Percentiles rank a stretch among this genome's conserved stretches.
Evolutionary conservation across 208 protist species (phyloP).

Genomic region (Leptomonas pyrrhocoris): DNA sequence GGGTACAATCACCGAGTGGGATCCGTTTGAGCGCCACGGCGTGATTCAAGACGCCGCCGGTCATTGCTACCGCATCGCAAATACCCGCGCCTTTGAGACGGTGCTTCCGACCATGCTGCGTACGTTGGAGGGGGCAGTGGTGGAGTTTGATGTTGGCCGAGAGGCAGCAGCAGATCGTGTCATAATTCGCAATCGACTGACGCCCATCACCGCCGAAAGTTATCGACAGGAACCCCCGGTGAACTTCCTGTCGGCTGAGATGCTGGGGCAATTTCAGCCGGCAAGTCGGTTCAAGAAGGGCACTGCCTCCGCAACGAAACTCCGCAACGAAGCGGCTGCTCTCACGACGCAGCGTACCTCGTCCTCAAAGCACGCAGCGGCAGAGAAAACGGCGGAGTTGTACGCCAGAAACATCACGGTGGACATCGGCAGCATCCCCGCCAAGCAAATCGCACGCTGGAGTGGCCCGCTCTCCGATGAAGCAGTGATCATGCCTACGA

Average conservation of each 20-base stretch:
- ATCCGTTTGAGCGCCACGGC: conserved; percentile 80
- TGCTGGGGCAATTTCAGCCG: conserved; percentile 17
- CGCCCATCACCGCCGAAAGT: conserved; percentile 64
- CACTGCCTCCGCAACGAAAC: no score
- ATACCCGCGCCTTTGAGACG: conserved; percentile 86
- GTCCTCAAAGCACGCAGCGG: no score
- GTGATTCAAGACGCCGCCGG: conserved; percentile 64
- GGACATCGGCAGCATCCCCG: conserved; percentile 59
- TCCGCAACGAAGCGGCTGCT: neutral
- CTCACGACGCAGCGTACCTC: no score
- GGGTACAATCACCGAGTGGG: conserved; percentile 70
- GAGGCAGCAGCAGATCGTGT: conserved; percentile 55
- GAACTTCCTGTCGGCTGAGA: conserved; percentile 55
- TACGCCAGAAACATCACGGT: conserved; percentile 76
- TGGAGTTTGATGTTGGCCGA: conserved; percentile 53
- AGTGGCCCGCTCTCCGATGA: conserved; percentile 59
- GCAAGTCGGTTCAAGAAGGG: neutral
- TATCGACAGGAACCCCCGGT: conserved; percentile 64
- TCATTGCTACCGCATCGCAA: conserved; percentile 62
- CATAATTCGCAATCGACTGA: conserved; percentile 69
- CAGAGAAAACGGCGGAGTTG: neutral
- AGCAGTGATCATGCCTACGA: conserved; percentile 56
- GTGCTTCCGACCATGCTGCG: conserved; percentile 78
- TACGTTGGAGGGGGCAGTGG: conserved; percentile 61
- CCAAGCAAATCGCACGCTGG: conserved; percentile 51